Evolutionary conservation across 306 rosid genomes (phyloP), one percentile per base, ranked within the genome.

Genomic region (Citrullus mucosospermus): DNA sequence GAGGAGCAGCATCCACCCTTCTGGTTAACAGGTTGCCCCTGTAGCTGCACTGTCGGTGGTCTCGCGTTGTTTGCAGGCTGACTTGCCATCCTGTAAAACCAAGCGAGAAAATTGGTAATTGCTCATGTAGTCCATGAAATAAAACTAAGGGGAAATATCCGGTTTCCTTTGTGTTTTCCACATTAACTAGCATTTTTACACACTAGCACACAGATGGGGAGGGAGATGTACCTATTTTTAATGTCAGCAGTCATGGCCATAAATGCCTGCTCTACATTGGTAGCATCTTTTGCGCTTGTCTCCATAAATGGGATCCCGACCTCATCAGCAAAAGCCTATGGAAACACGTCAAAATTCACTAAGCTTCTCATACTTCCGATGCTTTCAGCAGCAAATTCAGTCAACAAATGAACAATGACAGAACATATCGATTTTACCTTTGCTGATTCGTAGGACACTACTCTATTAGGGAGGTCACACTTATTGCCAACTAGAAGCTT

Each of bases 1-100:
- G 91, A 88, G 7, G 91, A 85, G 86, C 91, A 88, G 78, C 91
- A 88, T 30, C 91, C 89, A 74, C 89, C 84, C 60, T 85, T 88
- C 87, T 88, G 89, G 86, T 84, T 88, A 8, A 88, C 87, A 0
- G 91, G 89, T 60, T 88, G 87, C 60, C 91, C 91, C 57, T 81
- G 84, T 39, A 88, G 81, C 81, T 88, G 89, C 80, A 88, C 91
- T 3, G 89, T 85, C 7, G 91, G 85, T 17, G 89, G 89, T 85
- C 81, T 85, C 6, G 81, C 87, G 13, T 88, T 85, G 85, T 80
- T 88, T 51, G 73, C 73, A n/a, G 91, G 91, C 61, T 85, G 89
- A 82, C 85, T 84, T 34, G 89, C 89, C 91, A 88, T 88, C 85
- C 91, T 88, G 83, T 69, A 39, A 44, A 46, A 18, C 13, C 50